Evolutionary conservation across 2,329 filamentous ascomycete species (phyloP).

Genomic region (Aspergillus proliferans): DNA sequence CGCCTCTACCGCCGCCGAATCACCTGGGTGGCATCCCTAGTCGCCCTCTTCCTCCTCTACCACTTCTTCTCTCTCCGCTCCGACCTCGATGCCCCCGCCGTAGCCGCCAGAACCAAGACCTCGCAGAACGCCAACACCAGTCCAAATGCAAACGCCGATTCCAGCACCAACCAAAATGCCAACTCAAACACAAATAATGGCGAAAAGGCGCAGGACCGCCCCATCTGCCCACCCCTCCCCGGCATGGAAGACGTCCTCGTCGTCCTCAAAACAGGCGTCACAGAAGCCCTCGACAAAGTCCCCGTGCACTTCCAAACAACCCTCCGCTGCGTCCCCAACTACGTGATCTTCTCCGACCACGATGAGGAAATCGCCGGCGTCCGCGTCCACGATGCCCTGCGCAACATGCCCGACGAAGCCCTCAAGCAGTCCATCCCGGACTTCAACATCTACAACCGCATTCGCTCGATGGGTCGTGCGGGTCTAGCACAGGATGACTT

Average conservation of each 20-base stretch:
- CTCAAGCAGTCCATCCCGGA: slow-evolving; percentile 36
- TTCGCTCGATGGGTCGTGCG: slow-evolving; percentile 38
- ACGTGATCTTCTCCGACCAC: slow-evolving; percentile 55
- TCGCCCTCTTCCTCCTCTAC: slow-evolving; percentile 50
- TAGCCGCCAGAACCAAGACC: not conserved
- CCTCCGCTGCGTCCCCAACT: slow-evolving; percentile 50
- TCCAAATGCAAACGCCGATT: slow-evolving; percentile 5
- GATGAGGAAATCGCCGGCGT: slow-evolving; percentile 46
- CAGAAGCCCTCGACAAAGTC: slow-evolving; percentile 50
- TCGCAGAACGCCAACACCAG: slow-evolving; percentile 38
- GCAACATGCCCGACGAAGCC: slow-evolving; percentile 32
- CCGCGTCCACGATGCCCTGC: slow-evolving; percentile 46
- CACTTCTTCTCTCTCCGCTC: slow-evolving; percentile 56
- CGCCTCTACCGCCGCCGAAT: slow-evolving; percentile 30
- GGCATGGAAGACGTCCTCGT: slow-evolving; percentile 50
- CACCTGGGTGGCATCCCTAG: slow-evolving; percentile 48
- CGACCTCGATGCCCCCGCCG: slow-evolving; percentile 49
- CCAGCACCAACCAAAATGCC: slow-evolving; percentile 1
- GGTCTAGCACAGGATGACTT: slow-evolving; percentile 36
- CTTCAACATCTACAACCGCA: slow-evolving; percentile 47
- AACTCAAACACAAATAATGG: not conserved
- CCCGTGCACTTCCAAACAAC: slow-evolving; percentile 50
- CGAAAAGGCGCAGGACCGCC: not conserved
- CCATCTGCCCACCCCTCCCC: slow-evolving; percentile 28
- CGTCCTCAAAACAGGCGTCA: slow-evolving; percentile 55